Base-by-base conservation (phyloP, 257 asterid species). In the Primulina tabacum region DNA sequence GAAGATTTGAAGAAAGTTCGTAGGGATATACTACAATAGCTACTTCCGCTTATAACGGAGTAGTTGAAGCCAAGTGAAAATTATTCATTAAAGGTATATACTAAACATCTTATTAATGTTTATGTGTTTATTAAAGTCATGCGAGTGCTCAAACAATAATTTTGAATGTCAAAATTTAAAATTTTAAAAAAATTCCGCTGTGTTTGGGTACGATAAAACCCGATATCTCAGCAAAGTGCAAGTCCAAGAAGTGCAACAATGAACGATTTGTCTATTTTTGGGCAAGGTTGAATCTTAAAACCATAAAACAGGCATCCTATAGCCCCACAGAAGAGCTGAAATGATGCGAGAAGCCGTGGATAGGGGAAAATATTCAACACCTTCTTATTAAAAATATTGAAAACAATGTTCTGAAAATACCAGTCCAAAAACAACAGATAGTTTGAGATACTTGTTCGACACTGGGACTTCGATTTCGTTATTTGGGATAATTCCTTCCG, bases 301-400 rank as follows among this genome's bases (percentile, higher is more conserved):
- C 98, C 98, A 92, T 7, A 92, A 77, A 70, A 80, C 32, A 1
- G 88, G 40, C 98, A 92, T 92, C 97, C 97, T 67, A 92, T 68
- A 74, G 97, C 84, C 30, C 98, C 98, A 62, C 84, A 76, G 5
- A 92, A 78, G 1, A 92, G 84, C 86, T 92, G 98, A 70, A 92
- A 92, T 2, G 97, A 82, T 24, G 98, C 98, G 37, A 92, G 95
- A 70, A 92, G 84, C 98, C 98, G 90, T 20, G 98, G 98, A 57
- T 82, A 92, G 10, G 97, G 92, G 71, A 92, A 92, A 28, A 92
- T 68, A 47, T 90, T 92, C 72, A 92, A 78, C 34, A 75, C 97
- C 78, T 88, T 92, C 75, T 92, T 92, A 60, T 92, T 92, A 67
- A 76, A 92, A 18, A 92, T 90, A 67, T 92, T 92, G 82, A 92